These are phyloP conservation scores for Penicillium sp. DNA, from an alignment of 2,329 filamentous ascomycete genomes.

Conservation along the genomic window DNA sequence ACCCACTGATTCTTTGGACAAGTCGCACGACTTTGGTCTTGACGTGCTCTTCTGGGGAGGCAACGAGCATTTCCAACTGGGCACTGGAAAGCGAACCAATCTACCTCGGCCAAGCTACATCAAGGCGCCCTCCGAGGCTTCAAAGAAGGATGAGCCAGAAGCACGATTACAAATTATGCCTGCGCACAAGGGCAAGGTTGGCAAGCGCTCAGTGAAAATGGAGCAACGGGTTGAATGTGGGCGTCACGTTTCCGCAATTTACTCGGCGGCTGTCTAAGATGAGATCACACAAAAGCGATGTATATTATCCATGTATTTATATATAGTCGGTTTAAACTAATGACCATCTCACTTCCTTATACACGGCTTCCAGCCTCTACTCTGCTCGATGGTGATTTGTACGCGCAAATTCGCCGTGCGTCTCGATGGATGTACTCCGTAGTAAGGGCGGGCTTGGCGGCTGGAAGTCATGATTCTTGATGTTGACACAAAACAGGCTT, in stretches of 20 bases:
- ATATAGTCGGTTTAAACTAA: slow-evolving; percentile 10
- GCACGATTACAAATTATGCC: slow-evolving; percentile 81
- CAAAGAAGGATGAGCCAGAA: slow-evolving; percentile 65
- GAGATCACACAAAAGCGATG: slow-evolving; percentile 12
- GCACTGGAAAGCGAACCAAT: slow-evolving; percentile 87
- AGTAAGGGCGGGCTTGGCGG: background rate
- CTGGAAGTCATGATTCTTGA: background rate
- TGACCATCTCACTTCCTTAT: slow-evolving; percentile 6
- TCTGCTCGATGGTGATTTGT: background rate
- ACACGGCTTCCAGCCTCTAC: background rate
- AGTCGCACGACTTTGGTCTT: slow-evolving; percentile 80
- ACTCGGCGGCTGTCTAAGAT: slow-evolving; percentile 65
- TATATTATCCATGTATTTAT: slow-evolving; percentile 24
- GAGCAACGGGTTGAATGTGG: slow-evolving; percentile 92
- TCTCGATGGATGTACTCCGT: background rate
- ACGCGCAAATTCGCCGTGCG: background rate
- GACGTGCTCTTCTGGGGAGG: slow-evolving; percentile 94
- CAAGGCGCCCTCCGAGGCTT: slow-evolving; percentile 68
- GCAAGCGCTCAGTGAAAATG: slow-evolving; percentile 71
- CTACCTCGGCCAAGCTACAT: slow-evolving; percentile 76
- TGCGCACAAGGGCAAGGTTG: slow-evolving; percentile 68
- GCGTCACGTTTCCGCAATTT: slow-evolving; percentile 78
- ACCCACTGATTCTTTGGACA: slow-evolving; percentile 60
- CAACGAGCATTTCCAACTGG: slow-evolving; percentile 91
- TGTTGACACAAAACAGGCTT: background rate